Conservation (phyloP, 495 filamentous ascomycete species). For the Hypoxylon cercidicola region DNA sequence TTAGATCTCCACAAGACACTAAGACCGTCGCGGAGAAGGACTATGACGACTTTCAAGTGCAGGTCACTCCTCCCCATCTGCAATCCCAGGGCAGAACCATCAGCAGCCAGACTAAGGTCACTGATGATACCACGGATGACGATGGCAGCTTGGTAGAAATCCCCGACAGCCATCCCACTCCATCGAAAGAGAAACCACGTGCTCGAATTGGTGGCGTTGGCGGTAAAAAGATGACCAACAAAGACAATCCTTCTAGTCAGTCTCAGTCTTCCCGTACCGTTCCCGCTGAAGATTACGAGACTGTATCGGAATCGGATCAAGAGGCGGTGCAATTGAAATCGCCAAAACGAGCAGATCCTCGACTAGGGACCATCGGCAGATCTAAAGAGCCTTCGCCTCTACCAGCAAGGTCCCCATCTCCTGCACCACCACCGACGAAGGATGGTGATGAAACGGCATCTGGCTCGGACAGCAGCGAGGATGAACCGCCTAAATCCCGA, state of each 20-base stretch:
- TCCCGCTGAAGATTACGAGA: constrained; percentile 43
- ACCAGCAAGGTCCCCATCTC: constrained; percentile 16
- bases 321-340: constrained; percentile 14
- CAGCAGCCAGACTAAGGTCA: constrained; percentile 18
- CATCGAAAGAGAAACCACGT: constrained; percentile 17
- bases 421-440: constrained; percentile 19
- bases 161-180: constrained; percentile 24
- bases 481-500: constrained; percentile 1
- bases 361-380: constrained; percentile 34
- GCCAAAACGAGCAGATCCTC: constrained; percentile 15
- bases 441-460: constrained; percentile 56
- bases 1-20: constrained; percentile 1
- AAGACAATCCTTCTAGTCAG: constrained; percentile 25
- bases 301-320: constrained; percentile 41
- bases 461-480: constrained; percentile 39
- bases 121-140: constrained; percentile 53
- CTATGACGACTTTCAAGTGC: constrained; percentile 63
- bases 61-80: constrained; percentile 55
- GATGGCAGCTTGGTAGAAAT: constrained; percentile 35
- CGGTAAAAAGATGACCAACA: constrained; percentile 27
- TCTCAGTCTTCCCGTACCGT: constrained; percentile 41
- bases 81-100: constrained; percentile 25
- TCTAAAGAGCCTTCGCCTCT: constrained; percentile 27
- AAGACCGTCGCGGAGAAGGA: constrained; percentile 40
- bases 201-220: constrained; percentile 45